Evolutionary conservation across 2,329 filamentous ascomycete genomes (phyloP).

Genomic region (Hypoxylon sp.): DNA sequence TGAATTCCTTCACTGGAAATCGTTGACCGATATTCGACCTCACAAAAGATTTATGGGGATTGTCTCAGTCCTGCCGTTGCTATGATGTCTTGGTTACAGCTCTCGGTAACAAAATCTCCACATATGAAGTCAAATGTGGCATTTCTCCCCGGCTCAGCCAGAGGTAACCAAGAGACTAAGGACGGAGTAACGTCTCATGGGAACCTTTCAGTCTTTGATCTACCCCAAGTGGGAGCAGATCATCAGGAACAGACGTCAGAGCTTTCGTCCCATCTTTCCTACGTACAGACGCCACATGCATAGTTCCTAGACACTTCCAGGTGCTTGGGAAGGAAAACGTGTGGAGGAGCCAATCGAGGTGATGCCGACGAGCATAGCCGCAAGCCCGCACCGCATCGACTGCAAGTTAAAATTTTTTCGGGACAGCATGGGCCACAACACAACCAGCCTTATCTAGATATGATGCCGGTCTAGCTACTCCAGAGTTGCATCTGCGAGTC

Average conservation of each 20-base stretch:
- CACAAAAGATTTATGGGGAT: slow-evolving; percentile 24
- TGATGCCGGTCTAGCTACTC: slow-evolving; percentile 36
- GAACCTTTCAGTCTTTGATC: slow-evolving; percentile 9
- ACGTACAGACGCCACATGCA: slow-evolving; percentile 46
- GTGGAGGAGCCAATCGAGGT: slow-evolving; percentile 47
- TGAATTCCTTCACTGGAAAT: slow-evolving; percentile 20
- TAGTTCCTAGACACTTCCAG: slow-evolving; percentile 42
- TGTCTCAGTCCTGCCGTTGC: slow-evolving; percentile 11
- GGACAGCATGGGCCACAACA: slow-evolving; percentile 32
- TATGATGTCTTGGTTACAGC: slow-evolving; percentile 17
- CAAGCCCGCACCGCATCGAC: slow-evolving; percentile 30
- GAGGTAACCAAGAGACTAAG: slow-evolving; percentile 35
- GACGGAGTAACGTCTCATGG: slow-evolving; percentile 7
- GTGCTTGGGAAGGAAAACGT: slow-evolving; percentile 40
- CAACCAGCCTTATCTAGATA: slow-evolving; percentile 44
- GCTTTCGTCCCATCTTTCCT: slow-evolving; percentile 37
- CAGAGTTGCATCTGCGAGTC: slow-evolving; percentile 41
- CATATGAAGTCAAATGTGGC: slow-evolving; percentile 9
- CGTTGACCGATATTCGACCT: slow-evolving; percentile 10
- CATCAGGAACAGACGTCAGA: slow-evolving; percentile 39
- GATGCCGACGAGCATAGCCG: slow-evolving; percentile 43
- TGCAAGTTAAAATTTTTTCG: slow-evolving; percentile 40
- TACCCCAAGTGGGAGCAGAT: slow-evolving; percentile 34
- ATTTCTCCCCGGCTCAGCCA: slow-evolving; percentile 10
- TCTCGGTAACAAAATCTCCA: slow-evolving; percentile 24